These are phyloP conservation scores for Vigna angularis DNA, from an alignment of 306 rosid species.

Conservation along the genomic window DNA sequence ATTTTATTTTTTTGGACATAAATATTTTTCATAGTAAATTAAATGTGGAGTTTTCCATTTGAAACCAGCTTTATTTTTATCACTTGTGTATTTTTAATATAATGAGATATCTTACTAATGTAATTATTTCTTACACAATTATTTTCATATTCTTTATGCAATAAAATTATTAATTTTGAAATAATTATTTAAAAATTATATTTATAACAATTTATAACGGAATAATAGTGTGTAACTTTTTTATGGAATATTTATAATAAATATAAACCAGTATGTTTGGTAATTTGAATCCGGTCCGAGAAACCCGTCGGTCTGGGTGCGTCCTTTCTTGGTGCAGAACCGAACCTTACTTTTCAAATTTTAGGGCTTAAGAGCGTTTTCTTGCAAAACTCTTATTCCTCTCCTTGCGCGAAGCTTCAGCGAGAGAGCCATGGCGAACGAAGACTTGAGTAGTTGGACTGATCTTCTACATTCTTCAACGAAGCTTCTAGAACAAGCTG, in stretches of 20 bases:
- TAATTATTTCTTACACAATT: too few relatives aligned
- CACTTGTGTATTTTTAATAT: too few relatives aligned
- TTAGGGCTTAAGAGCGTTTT: conserved; percentile 43
- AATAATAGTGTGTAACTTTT: too few relatives aligned
- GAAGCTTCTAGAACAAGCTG: conserved; percentile 98
- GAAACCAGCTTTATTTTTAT: too few relatives aligned
- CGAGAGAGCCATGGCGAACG: conserved; percentile 66
- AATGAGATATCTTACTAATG: too few relatives aligned
- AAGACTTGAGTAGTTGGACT: conserved; percentile 73
- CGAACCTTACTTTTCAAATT: conserved; percentile 39
- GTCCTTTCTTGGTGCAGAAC: not conserved
- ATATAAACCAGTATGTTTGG: not conserved
- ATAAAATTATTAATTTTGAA: too few relatives aligned
- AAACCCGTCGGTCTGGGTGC: not conserved
- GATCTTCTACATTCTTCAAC: conserved; percentile 94
- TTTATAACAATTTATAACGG: too few relatives aligned
- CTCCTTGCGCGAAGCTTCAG: not conserved
- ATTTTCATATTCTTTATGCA: too few relatives aligned
- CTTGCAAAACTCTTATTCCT: not conserved
- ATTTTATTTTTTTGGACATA: too few relatives aligned
- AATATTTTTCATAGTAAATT: too few relatives aligned
- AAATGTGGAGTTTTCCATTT: too few relatives aligned
- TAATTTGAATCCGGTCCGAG: not conserved
- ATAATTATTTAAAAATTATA: too few relatives aligned
- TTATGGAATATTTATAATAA: not conserved